These are phyloP conservation scores for Verticillium dahliae DNA, from an alignment of 2,329 filamentous ascomycete genomes.

Conservation along the genomic window DNA sequence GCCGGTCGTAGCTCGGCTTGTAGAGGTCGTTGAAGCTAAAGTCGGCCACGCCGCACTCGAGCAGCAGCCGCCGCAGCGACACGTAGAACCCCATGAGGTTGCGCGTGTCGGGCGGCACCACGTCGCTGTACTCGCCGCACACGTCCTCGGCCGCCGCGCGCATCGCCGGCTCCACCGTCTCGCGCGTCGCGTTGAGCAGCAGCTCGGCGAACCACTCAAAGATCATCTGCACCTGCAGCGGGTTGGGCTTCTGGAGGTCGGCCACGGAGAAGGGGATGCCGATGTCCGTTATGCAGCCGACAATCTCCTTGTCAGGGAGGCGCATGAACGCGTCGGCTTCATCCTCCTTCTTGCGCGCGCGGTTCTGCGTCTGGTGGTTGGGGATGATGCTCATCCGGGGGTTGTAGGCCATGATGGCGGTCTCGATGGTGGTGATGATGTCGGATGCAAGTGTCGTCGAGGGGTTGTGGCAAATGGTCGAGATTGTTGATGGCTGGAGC, in stretches of 20 bases:
- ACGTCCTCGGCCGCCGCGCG: constrained; percentile 83
- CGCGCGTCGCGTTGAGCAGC: constrained; percentile 86
- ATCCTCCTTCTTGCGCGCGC: constrained; percentile 52
- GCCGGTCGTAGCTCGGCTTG: constrained; percentile 79
- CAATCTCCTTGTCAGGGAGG: constrained; percentile 71
- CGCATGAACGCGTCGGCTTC: constrained; percentile 54
- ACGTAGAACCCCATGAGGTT: constrained; percentile 96
- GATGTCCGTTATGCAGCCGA: constrained; percentile 94
- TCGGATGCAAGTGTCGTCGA: too few species aligned
- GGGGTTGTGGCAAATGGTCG: too few species aligned
- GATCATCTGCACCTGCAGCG: constrained; percentile 91
- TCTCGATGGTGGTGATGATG: not conserved
- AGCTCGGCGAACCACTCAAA: constrained; percentile 97
- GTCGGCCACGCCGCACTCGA: constrained; percentile 86
- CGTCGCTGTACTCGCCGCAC: constrained; percentile 76
- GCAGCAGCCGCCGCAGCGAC: constrained; percentile 69
- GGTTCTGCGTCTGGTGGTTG: constrained; percentile 38
- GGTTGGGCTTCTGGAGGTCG: constrained; percentile 90
- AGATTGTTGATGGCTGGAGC: too few species aligned
- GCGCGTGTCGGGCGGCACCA: constrained; percentile 79
- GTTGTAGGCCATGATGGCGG: constrained; percentile 48
- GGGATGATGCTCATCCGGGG: constrained; percentile 56
- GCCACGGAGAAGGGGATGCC: constrained; percentile 81
- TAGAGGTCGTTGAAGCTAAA: constrained; percentile 92
- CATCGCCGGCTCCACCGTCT: constrained; percentile 93